Base-by-base conservation (phyloP, 1,139 yeast species). In the Magnusiomyces ingens region DNA sequence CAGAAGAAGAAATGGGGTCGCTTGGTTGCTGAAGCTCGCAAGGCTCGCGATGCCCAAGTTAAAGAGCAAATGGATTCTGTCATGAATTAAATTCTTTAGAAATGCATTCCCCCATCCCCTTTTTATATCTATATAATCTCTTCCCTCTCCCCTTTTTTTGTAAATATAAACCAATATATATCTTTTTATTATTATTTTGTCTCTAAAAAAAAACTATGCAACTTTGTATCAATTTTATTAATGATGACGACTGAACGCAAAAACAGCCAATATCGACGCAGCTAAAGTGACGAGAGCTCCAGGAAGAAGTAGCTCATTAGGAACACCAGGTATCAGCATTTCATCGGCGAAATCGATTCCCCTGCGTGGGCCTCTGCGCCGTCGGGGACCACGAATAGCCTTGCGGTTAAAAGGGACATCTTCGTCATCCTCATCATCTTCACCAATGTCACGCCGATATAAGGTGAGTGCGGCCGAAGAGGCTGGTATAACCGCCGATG, bases 271-370 rank as follows among this genome's bases (percentile, higher is more conserved):
- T 19, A 79, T 73, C 1, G 85, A 75, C 1, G 84, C 80, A 1
- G 89, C 89, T 45, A 85, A 67, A 0, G 81, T 77, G 26, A 82
- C 78, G 8, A 84, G 62, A 0, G 81, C 81, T 8, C 90, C 85
- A 2, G 90, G 84, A 36, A 87, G 68, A 49, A 84, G 69, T 11
- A 80, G 67, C 55, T 78, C 83, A 61, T 81, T 82, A 2, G 84
- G 76, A 18, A 83, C 65, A 0, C 88, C 87, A 1, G 78, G 75
- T 42, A 80, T 71, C n/a, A 77, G 58, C 40, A 71, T 74, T 21
- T 61, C 58, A 8, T 56, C 48, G n/a, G 48, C 35, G 11, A 19
- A 11, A 18, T 36, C 49, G 56, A 35, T 51, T 48, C 54, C 52
- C 58, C 58, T 56, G 62, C 56, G 54, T 53, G 52, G 48, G 58